phyloP scores from a whole-genome alignment of 768 basidiomycete species.

The Rhizopogon rudus region DNA sequence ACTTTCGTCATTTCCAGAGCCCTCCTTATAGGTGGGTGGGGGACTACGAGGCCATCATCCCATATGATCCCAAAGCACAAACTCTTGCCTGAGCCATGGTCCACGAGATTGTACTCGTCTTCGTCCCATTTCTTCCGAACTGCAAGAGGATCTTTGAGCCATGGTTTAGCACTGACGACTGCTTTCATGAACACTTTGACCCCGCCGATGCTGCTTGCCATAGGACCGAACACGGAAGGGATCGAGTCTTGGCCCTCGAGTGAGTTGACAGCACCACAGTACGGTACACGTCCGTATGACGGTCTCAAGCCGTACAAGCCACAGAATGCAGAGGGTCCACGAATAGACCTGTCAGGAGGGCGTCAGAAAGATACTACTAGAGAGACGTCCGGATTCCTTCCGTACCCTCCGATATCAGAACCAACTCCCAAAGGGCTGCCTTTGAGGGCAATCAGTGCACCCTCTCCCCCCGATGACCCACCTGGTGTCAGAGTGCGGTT shows the following conservation, averaged over 20 bases:
- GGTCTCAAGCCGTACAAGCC: constrained; percentile 70
- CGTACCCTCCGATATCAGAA: constrained; percentile 74
- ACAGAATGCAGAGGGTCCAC: constrained; percentile 63
- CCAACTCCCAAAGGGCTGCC: constrained; percentile 52
- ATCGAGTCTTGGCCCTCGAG: constrained; percentile 69
- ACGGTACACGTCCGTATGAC: constrained; percentile 66
- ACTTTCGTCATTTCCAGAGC: constrained; percentile 52
- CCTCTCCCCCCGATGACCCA: constrained; percentile 85
- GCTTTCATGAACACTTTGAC: constrained; percentile 62
- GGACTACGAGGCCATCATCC: constrained; percentile 56
- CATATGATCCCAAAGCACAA: constrained; percentile 61
- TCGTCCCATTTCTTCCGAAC: constrained; percentile 58
- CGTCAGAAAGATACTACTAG: background rate
- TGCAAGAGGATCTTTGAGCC: constrained; percentile 59
- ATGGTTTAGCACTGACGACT: constrained; percentile 55
- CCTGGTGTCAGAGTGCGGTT: constrained; percentile 69
- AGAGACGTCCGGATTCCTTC: background rate
- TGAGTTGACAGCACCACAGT: constrained; percentile 60
- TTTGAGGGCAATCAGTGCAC: constrained; percentile 47
- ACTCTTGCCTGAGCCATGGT: constrained; percentile 47
- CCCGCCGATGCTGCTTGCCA: constrained; percentile 52
- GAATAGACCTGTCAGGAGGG: constrained; percentile 46
- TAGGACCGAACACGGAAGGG: constrained; percentile 69
- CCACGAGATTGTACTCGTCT: constrained; percentile 51
- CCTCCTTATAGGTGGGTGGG: constrained; percentile 61